Percentiles rank a stretch among this genome's conserved stretches.
Conservation (phyloP, 1,284 basidiomycete species). For the Apiotrichum brassicae region DNA sequence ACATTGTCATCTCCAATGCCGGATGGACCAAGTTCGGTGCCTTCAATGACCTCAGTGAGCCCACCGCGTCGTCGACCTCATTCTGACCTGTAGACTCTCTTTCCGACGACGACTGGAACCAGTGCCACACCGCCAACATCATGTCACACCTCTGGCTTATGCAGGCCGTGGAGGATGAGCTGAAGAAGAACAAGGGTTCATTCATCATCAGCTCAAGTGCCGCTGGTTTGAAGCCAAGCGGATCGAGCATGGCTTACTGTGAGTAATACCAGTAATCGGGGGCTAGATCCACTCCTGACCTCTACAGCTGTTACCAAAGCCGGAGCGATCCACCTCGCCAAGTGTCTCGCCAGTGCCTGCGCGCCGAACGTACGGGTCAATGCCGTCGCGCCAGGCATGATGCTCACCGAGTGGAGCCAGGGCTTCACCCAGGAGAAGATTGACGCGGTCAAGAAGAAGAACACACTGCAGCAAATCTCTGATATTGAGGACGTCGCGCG, state of each 20-base stretch:
- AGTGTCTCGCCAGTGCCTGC: slow-evolving; percentile 21
- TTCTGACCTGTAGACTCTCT: slow-evolving; percentile 3
- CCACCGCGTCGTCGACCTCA: neutral
- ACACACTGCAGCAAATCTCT: slow-evolving; percentile 11
- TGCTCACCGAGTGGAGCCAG: slow-evolving; percentile 24
- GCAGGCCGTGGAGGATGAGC: slow-evolving; percentile 13
- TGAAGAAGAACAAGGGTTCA: slow-evolving; percentile 11
- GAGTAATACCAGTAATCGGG: too few relatives aligned
- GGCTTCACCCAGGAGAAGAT: slow-evolving; percentile 18
- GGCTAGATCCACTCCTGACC: neutral
- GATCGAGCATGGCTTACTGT: slow-evolving; percentile 15
- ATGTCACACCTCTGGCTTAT: slow-evolving; percentile 18
- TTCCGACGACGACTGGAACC: slow-evolving; percentile 16
- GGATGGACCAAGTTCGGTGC: slow-evolving; percentile 24
- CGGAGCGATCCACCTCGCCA: slow-evolving; percentile 21
- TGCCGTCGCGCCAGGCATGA: slow-evolving; percentile 20
- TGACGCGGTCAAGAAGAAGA: slow-evolving; percentile 8
- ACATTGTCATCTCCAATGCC: slow-evolving; percentile 22
- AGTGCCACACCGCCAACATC: slow-evolving; percentile 18
- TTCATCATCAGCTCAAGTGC: slow-evolving; percentile 16
- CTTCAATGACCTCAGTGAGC: slow-evolving; percentile 21
- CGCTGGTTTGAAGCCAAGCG: slow-evolving; percentile 15
- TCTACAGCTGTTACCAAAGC: slow-evolving; percentile 21
- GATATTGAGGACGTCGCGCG: slow-evolving; percentile 13
- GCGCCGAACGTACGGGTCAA: slow-evolving; percentile 23